These are phyloP conservation scores for Xylaria sp. DNA, from an alignment of 2,329 filamentous ascomycete genomes.

Conservation along the genomic window DNA sequence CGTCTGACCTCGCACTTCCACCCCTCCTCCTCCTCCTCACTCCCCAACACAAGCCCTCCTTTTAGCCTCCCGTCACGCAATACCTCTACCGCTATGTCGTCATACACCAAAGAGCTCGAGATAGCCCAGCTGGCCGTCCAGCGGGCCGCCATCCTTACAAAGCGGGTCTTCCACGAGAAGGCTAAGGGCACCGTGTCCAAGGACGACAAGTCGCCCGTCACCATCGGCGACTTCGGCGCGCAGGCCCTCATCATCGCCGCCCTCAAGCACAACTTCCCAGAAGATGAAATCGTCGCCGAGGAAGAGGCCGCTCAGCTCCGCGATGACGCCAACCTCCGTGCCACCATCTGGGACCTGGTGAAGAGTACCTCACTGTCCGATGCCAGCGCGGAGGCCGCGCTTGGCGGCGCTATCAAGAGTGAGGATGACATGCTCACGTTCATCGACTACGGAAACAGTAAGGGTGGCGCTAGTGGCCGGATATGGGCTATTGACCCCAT, in stretches of 20 bases:
- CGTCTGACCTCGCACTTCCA: constrained; percentile 44
- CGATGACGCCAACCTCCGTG: constrained; percentile 73
- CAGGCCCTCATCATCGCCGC: constrained; percentile 96
- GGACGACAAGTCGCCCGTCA: constrained; percentile 95
- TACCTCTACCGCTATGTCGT: constrained; percentile 48
- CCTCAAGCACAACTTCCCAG: constrained; percentile 87
- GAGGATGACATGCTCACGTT: constrained; percentile 74
- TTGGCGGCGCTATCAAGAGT: constrained; percentile 75
- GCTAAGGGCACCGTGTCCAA: constrained; percentile 95
- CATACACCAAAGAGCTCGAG: constrained; percentile 75
- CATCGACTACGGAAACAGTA: constrained; percentile 74
- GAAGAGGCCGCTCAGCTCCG: constrained; percentile 88
- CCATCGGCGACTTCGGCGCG: constrained; percentile 96
- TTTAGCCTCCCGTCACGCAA: constrained; percentile 31
- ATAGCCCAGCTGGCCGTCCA: constrained; percentile 81
- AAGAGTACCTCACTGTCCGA: constrained; percentile 75
- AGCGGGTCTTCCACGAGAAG: constrained; percentile 84
- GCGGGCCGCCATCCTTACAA: constrained; percentile 77
- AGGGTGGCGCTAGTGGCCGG: constrained; percentile 77
- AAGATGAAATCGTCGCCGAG: constrained; percentile 92
- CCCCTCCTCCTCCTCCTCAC: constrained; percentile 22
- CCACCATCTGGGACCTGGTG: constrained; percentile 87
- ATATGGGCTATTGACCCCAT: constrained; percentile 99
- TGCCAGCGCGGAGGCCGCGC: constrained; percentile 68
- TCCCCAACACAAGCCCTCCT: constrained; percentile 4